Percentiles rank a stretch among this genome's conserved stretches.
Conservation (phyloP, 306 rosid species). For the Abrus precatorius region DNA sequence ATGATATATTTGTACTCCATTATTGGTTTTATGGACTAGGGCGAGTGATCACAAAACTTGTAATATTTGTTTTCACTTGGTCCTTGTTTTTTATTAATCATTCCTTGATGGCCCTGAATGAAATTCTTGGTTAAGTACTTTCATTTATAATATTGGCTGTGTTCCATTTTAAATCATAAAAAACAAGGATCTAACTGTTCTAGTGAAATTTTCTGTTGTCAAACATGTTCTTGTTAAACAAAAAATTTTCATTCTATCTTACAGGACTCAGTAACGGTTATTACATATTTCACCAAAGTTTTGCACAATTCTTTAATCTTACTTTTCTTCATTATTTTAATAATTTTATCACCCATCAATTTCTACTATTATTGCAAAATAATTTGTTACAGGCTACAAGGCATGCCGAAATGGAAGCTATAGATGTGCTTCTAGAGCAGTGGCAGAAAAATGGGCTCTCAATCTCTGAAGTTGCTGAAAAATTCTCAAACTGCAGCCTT, state of each 20-base stretch:
- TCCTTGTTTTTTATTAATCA: not conserved
- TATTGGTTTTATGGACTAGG: not conserved
- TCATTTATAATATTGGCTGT: not conserved
- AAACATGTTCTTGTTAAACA: not conserved
- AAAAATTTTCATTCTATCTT: not conserved
- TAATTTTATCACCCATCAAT: not conserved
- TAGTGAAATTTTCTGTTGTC: not conserved
- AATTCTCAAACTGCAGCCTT: conserved; percentile 71
- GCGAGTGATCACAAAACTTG: not conserved
- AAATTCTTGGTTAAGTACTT: not conserved
- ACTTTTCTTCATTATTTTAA: conserved; percentile 4
- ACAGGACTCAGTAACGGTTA: not conserved
- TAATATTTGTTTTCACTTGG: not conserved
- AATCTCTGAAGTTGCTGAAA: conserved; percentile 66
- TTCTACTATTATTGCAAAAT: conserved; percentile 21
- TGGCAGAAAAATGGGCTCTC: conserved; percentile 81
- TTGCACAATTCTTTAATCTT: not conserved
- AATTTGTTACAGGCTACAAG: conserved; percentile 77
- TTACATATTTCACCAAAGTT: conserved; percentile 7
- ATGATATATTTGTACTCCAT: not conserved
- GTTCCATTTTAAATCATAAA: conserved; percentile 17
- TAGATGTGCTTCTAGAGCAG: conserved; percentile 74
- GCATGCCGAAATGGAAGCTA: conserved; percentile 99
- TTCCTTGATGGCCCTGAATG: not conserved
- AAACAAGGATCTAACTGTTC: conserved; percentile 17